phyloP scores from a whole-genome alignment of 73 alveolate genomes.

The Stentor roeselii region DNA sequence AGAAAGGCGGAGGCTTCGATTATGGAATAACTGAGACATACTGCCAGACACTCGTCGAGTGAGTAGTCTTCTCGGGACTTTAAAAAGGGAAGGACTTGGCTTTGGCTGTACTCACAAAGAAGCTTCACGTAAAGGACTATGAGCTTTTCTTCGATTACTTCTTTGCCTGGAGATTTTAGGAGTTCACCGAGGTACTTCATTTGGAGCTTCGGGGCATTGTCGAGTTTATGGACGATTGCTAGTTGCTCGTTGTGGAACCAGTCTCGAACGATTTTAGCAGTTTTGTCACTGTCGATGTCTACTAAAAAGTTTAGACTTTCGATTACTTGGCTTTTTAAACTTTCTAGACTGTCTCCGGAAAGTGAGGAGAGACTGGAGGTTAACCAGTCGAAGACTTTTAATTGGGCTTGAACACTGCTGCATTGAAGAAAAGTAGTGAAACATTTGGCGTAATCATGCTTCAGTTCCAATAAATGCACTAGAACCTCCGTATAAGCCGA shows the following conservation, averaged over 20 bases:
- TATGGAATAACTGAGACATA: background rate
- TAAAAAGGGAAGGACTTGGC: constrained; percentile 15
- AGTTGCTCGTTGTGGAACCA: constrained; percentile 18
- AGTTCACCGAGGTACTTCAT: constrained; percentile 1
- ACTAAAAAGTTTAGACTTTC: constrained; percentile 3
- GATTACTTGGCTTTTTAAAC: background rate
- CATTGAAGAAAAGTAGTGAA: background rate
- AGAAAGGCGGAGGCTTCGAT: constrained; percentile 24
- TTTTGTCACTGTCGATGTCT: constrained; percentile 21
- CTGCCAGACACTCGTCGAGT: constrained; percentile 7
- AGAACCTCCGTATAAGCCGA: constrained; percentile 18
- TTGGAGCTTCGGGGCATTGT: constrained; percentile 22
- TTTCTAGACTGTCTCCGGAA: background rate
- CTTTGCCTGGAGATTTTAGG: background rate
- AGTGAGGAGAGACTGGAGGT: background rate
- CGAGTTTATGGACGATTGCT: constrained; percentile 27
- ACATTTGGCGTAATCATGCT: background rate
- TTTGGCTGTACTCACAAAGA: constrained; percentile 1
- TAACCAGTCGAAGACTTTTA: constrained; percentile 27
- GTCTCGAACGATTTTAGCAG: constrained; percentile 28
- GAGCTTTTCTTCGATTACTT: background rate
- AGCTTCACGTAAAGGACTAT: background rate
- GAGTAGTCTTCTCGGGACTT: constrained; percentile 25
- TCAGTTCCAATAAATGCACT: background rate
- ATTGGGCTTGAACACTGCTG: background rate